These are phyloP conservation scores for Quercus gilva DNA, from an alignment of 306 rosid genomes.

Conservation along the genomic window DNA sequence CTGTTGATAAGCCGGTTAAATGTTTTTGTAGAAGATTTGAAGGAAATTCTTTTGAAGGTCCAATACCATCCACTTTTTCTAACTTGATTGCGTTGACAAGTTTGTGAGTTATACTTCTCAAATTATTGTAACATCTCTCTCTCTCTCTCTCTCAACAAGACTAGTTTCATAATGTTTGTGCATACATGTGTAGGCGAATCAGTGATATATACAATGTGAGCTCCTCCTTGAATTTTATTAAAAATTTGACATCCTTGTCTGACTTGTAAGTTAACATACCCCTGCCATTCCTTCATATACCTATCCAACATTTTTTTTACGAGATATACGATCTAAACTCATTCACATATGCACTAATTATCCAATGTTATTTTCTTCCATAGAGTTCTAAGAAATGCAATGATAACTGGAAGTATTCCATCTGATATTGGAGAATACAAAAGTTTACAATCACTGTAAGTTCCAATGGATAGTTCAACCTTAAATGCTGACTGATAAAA, in stretches of 20 bases:
- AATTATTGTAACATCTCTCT: background rate
- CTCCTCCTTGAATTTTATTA: constrained; percentile 28
- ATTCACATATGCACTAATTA: background rate
- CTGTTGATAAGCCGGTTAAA: background rate
- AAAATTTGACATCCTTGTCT: constrained; percentile 8
- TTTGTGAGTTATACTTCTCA: constrained; percentile 15
- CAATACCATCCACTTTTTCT: constrained; percentile 33
- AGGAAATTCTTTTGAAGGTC: constrained; percentile 36
- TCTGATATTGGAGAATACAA: constrained; percentile 18
- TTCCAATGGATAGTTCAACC: background rate
- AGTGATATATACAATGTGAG: constrained; percentile 31
- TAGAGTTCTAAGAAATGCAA: constrained; percentile 30
- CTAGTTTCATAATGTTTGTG: background rate
- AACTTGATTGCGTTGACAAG: background rate
- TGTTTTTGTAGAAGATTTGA: constrained; percentile 18
- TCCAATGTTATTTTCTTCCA: background rate
- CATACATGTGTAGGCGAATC: constrained; percentile 20
- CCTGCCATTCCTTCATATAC: background rate
- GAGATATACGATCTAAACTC: background rate
- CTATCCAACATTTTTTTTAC: too few species aligned
- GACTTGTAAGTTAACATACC: constrained; percentile 24
- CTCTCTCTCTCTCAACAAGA: background rate
- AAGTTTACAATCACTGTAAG: constrained; percentile 17
- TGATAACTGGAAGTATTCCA: constrained; percentile 25
- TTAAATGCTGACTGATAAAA: background rate